A percentile compares a stretch with the other conserved stretches of the same genome.
phyloP scores from a whole-genome alignment of 2,329 filamentous ascomycete species.

The Alternaria tenuissima region DNA sequence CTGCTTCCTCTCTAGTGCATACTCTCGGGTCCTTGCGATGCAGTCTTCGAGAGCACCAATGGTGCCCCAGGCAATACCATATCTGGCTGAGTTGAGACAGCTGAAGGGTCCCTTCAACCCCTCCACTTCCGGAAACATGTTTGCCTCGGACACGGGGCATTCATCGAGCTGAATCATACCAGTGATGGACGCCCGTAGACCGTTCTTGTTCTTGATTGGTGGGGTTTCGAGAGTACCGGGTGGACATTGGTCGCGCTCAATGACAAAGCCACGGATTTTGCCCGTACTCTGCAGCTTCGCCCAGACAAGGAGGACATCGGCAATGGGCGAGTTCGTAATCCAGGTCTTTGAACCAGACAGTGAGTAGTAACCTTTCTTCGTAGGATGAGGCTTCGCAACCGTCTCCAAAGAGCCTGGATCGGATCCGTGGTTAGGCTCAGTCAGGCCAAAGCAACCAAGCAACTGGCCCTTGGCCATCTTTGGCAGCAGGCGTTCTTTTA shows the following conservation, averaged over 20 bases:
- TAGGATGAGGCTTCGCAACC: conserved; percentile 81
- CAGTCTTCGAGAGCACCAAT: conserved; percentile 96
- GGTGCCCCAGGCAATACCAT: conserved; percentile 92
- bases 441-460: conserved; percentile 86
- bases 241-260: conserved; percentile 86
- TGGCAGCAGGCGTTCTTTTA: conserved; percentile 84
- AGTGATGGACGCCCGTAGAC: conserved; percentile 89
- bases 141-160: conserved; percentile 84
- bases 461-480: conserved; percentile 82
- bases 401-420: conserved; percentile 94
- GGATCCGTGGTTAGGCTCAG: conserved; percentile 91
- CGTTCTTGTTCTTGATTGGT: conserved; percentile 92
- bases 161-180: conserved; percentile 97
- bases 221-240: conserved; percentile 91
- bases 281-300: conserved; percentile 90
- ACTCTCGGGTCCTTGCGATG: conserved; percentile 79
- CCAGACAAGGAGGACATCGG: conserved; percentile 87
- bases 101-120: conserved; percentile 89
- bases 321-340: conserved; percentile 94
- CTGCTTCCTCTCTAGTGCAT: conserved; percentile 91
- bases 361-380: conserved; percentile 81
- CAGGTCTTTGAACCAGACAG: conserved; percentile 88
- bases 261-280: conserved; percentile 91
- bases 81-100: conserved; percentile 91
- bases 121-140: conserved; percentile 93